phyloP scores from a whole-genome alignment of 129 eudicot species.

The Pulicaria dysenterica region DNA sequence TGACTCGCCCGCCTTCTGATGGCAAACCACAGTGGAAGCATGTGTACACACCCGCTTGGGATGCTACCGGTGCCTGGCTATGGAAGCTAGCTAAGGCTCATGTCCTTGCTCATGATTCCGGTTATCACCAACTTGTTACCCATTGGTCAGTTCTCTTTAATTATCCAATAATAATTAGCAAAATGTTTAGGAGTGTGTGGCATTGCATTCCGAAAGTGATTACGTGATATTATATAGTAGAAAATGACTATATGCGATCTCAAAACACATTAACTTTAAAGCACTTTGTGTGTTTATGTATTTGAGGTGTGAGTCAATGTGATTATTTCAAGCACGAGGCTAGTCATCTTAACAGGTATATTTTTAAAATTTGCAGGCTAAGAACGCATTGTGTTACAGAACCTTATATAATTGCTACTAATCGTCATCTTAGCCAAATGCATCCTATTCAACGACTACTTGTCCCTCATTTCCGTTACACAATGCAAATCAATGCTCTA shows the following conservation, averaged over 20 bases:
- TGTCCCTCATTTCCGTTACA: slow-evolving; percentile 72
- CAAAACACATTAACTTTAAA: too few relatives aligned
- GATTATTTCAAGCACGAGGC: neutral
- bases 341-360: too few relatives aligned
- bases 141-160: slow-evolving; percentile 60
- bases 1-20: slow-evolving; percentile 60
- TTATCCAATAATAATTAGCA: neutral
- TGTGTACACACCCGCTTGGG: slow-evolving; percentile 52
- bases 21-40: slow-evolving; percentile 73
- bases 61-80: slow-evolving; percentile 68
- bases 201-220: neutral
- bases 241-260: too few relatives aligned
- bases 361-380: slow-evolving; percentile 48
- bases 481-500: slow-evolving; percentile 78
- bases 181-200: neutral
- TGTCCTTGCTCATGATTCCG: slow-evolving; percentile 80
- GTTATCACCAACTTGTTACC: slow-evolving; percentile 66
- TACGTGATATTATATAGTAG: too few relatives aligned
- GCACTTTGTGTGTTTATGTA: neutral
- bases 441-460: slow-evolving; percentile 68
- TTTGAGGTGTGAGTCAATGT: neutral
- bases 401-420: slow-evolving; percentile 77
- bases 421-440: slow-evolving; percentile 74
- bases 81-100: slow-evolving; percentile 89
- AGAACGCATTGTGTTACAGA: slow-evolving; percentile 76